A percentile compares a stretch with the other conserved stretches of the same genome.
phyloP scores from a whole-genome alignment of 352 stramenopile species.

The Albugo laibachii region DNA sequence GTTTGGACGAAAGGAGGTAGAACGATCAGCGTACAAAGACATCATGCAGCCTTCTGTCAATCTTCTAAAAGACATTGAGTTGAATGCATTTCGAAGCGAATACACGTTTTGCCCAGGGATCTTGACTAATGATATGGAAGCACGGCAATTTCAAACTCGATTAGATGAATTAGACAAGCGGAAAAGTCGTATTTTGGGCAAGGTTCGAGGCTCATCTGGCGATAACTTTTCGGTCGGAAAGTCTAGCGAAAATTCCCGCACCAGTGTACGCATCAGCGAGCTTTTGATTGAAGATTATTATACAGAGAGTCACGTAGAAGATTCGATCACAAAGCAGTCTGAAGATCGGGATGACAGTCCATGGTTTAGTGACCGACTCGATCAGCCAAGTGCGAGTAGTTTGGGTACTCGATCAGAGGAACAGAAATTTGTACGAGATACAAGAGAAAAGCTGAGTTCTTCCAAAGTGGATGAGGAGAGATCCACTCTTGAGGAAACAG shows the following conservation, averaged over 20 bases:
- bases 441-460: no score
- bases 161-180: constrained; percentile 59
- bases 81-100: constrained; percentile 51
- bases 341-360: constrained; percentile 11
- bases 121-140: constrained; percentile 59
- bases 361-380: constrained; percentile 26
- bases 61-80: constrained; percentile 56
- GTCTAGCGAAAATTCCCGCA: background rate
- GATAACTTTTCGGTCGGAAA: background rate
- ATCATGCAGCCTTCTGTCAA: constrained; percentile 10
- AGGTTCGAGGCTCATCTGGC: background rate
- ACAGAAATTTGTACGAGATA: no score
- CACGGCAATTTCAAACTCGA: constrained; percentile 48
- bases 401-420: background rate
- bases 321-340: background rate
- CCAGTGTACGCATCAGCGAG: constrained; percentile 53
- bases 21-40: no score
- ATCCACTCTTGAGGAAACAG: background rate
- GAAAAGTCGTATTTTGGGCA: constrained; percentile 33
- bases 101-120: constrained; percentile 27
- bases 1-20: background rate
- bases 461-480: no score
- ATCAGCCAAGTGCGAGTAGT: background rate
- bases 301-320: constrained; percentile 6
- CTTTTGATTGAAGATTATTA: constrained; percentile 80